Conservation (phyloP, 805 yeast genomes). For the Ogataea chonburiensis region DNA sequence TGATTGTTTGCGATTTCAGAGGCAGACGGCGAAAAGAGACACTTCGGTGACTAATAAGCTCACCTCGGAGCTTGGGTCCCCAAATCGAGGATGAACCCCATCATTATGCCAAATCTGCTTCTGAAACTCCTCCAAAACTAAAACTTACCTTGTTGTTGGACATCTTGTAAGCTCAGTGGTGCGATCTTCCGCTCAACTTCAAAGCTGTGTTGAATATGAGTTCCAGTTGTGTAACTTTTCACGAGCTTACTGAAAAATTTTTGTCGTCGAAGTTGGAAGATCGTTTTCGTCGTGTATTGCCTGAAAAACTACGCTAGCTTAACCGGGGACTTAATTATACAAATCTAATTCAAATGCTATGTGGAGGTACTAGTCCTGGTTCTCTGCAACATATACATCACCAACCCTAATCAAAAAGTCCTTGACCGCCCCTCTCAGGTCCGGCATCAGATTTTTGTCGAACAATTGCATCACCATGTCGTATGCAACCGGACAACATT, state of each 20-base stretch:
- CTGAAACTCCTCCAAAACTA: background rate
- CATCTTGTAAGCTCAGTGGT: conserved; percentile 18
- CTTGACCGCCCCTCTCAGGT: conserved; percentile 59
- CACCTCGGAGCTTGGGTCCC: too few species aligned
- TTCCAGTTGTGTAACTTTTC: conserved; percentile 11
- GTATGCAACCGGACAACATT: conserved; percentile 60
- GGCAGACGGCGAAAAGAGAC: too few species aligned
- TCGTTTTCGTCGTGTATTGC: conserved; percentile 13
- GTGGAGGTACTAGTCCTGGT: conserved; percentile 4
- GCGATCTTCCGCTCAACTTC: conserved; percentile 10
- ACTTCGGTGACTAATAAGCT: too few species aligned
- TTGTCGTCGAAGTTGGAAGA: conserved; percentile 19
- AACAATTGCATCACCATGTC: conserved; percentile 56
- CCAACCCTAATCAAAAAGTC: conserved; percentile 56
- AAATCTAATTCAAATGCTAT: conserved; percentile 8
- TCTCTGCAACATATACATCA: conserved; percentile 33
- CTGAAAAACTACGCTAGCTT: conserved; percentile 3
- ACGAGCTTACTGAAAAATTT: conserved; percentile 18
- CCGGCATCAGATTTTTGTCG: conserved; percentile 59
- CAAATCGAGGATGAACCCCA: too few species aligned
- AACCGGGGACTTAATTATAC: conserved; percentile 1
- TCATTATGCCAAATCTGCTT: too few species aligned
- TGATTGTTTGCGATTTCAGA: background rate
- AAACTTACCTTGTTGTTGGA: conserved; percentile 31
- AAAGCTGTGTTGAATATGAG: conserved; percentile 7